A percentile compares a stretch with the other conserved stretches of the same genome.
These are phyloP conservation scores for Argentina anserina DNA, from an alignment of 306 rosid species.

Conservation along the genomic window DNA sequence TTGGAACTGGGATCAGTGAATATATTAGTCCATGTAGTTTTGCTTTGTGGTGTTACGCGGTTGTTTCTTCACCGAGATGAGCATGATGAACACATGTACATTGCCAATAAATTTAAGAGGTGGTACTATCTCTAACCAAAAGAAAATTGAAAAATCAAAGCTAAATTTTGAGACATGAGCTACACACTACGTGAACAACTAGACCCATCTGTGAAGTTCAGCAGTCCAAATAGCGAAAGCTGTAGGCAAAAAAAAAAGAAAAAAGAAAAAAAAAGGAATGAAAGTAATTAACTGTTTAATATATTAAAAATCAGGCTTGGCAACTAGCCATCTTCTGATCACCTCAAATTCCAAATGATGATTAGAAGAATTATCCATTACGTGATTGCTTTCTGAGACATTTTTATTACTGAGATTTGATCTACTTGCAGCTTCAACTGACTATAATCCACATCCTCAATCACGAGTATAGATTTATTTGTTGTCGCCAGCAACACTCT, in stretches of 20 bases:
- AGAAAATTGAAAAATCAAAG: neutral
- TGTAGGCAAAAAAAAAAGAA: slow-evolving; percentile 9
- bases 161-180: neutral
- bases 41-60: neutral
- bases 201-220: slow-evolving; percentile 48
- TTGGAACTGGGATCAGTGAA: neutral
- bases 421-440: slow-evolving; percentile 53
- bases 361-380: neutral
- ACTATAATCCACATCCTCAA: slow-evolving; percentile 76
- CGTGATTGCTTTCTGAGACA: neutral
- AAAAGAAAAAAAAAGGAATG: neutral
- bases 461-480: slow-evolving; percentile 68
- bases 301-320: neutral
- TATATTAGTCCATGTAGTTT: neutral
- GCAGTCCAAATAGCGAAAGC: slow-evolving; percentile 36
- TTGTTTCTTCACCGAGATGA: neutral
- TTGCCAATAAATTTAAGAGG: neutral
- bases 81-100: neutral
- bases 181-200: slow-evolving; percentile 24
- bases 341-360: too few relatives aligned
- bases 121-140: neutral
- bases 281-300: too few relatives aligned
- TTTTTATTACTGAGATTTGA: neutral
- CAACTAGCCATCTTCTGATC: neutral
- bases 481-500: slow-evolving; percentile 54